A percentile compares a stretch with the other conserved stretches of the same genome.
These are phyloP conservation scores for Lachnum nothofagi DNA, from an alignment of 2,329 filamentous ascomycete genomes.

Conservation along the genomic window DNA sequence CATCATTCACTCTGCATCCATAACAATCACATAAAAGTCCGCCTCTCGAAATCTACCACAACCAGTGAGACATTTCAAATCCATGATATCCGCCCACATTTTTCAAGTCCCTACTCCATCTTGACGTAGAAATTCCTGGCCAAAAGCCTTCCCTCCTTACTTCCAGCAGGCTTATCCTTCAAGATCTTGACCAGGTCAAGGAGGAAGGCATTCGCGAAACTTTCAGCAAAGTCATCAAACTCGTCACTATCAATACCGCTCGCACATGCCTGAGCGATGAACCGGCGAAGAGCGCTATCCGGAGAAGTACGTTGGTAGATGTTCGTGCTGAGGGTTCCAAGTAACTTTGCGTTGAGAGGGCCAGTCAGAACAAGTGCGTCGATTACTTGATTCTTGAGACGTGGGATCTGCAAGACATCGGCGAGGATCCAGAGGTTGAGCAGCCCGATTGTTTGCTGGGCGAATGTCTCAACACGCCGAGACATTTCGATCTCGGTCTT, in stretches of 20 bases:
- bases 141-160: no score
- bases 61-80: no score
- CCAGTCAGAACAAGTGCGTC: neutral
- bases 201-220: neutral
- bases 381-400: neutral
- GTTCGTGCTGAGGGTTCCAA: neutral
- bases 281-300: neutral
- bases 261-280: neutral
- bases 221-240: neutral
- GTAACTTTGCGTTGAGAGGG: neutral
- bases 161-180: neutral
- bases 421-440: conserved; percentile 37
- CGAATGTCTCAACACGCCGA: neutral
- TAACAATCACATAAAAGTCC: no score
- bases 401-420: neutral
- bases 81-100: no score
- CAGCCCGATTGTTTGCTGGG: conserved; percentile 38
- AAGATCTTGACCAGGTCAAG: neutral
- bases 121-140: no score
- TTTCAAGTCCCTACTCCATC: no score
- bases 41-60: no score
- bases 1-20: no score
- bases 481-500: neutral
- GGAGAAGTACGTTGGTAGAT: neutral
- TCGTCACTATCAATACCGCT: neutral